These are phyloP conservation scores for Tetrapisispora iriomotensis DNA, from an alignment of 805 yeast genomes.

Conservation along the genomic window DNA sequence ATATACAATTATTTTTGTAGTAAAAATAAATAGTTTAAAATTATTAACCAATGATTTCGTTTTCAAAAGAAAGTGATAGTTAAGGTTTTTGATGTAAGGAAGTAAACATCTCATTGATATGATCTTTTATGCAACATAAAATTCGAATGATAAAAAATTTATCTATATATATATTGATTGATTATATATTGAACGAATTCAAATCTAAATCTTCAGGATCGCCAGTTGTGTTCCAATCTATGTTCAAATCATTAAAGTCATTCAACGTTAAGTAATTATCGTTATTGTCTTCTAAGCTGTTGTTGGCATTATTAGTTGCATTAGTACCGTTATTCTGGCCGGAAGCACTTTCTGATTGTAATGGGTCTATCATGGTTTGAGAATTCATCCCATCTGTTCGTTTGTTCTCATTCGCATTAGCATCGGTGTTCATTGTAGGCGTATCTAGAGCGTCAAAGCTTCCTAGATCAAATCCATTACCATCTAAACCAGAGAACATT, in stretches of 20 bases:
- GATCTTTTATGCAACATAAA: no score
- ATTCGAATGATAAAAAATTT: no score
- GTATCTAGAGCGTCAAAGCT: slow-evolving; percentile 8
- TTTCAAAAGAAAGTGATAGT: no score
- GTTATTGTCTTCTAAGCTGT: slow-evolving; percentile 10
- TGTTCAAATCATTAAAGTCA: slow-evolving; percentile 28
- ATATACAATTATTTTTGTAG: slow-evolving; percentile 1
- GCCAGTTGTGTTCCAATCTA: slow-evolving; percentile 27
- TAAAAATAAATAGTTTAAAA: not conserved
- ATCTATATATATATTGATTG: not conserved
- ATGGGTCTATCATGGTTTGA: slow-evolving; percentile 3
- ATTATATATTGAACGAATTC: slow-evolving; percentile 18
- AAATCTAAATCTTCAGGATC: slow-evolving; percentile 24
- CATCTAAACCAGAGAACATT: slow-evolving; percentile 26
- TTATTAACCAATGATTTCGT: not conserved
- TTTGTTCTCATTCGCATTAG: slow-evolving; percentile 2
- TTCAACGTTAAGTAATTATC: slow-evolving; percentile 29
- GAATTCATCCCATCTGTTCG: slow-evolving; percentile 1
- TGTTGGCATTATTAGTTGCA: slow-evolving; percentile 3
- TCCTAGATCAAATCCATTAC: slow-evolving; percentile 21
- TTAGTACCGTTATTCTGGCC: slow-evolving; percentile 3
- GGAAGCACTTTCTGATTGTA: not conserved
- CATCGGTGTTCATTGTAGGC: slow-evolving; percentile 11
- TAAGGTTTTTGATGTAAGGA: no score
- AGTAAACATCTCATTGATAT: no score